Percentiles rank a stretch among this genome's conserved stretches.
phyloP scores from a whole-genome alignment of 768 basidiomycete species.

The Fomitopsis serialis region DNA sequence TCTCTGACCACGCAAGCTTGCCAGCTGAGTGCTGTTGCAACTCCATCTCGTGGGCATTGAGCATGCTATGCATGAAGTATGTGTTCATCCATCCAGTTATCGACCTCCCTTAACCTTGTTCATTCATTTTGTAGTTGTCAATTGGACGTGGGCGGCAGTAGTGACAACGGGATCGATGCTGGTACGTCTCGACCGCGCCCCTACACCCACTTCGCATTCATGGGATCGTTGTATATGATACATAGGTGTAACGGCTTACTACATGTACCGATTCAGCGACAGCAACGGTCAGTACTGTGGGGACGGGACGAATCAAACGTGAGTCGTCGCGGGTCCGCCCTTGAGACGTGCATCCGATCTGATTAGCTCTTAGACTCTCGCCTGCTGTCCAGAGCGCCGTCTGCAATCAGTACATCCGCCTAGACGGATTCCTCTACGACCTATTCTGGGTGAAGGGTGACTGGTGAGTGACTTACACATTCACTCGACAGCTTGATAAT shows the following conservation, averaged over 20 bases:
- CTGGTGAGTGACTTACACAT: not conserved
- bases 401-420: not conserved
- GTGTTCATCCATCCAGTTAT: not conserved
- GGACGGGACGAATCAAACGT: not conserved
- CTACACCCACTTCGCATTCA: too few relatives aligned
- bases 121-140: slow-evolving; percentile 9
- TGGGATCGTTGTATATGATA: not conserved
- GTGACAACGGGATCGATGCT: slow-evolving; percentile 9
- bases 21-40: slow-evolving; percentile 15
- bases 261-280: not conserved
- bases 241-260: slow-evolving; percentile 6
- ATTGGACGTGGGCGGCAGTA: not conserved
- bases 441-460: not conserved
- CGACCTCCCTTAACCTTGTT: not conserved
- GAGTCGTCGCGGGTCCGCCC: not conserved
- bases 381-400: not conserved
- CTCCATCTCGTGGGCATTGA: slow-evolving; percentile 10
- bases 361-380: not conserved
- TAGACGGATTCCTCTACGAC: not conserved
- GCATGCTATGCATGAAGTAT: slow-evolving; percentile 18
- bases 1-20: too few relatives aligned
- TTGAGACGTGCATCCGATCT: too few relatives aligned
- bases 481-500: too few relatives aligned
- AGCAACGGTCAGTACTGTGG: not conserved
- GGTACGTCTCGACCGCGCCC: slow-evolving; percentile 3